Evolutionary conservation across 2,329 filamentous ascomycete species (phyloP).

Genomic region (Pseudocercospora eumusae): DNA sequence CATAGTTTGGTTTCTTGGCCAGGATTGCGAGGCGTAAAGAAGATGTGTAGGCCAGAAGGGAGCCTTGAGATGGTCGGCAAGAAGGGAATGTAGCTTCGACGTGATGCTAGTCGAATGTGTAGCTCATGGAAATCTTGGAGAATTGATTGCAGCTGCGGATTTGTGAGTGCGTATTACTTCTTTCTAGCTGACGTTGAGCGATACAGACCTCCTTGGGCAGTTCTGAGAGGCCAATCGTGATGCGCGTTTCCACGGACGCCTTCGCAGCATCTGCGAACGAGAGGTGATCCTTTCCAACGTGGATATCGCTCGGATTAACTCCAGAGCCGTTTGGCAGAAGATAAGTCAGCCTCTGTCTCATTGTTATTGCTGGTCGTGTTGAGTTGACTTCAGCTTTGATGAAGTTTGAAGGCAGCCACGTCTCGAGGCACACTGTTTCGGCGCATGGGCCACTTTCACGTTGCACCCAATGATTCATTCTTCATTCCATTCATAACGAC

Average conservation of each 20-base stretch:
- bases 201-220: slow-evolving; percentile 63
- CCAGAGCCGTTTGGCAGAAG: slow-evolving; percentile 64
- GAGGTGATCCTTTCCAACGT: slow-evolving; percentile 57
- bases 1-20: slow-evolving; percentile 52
- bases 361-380: slow-evolving; percentile 58
- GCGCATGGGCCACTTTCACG: background rate
- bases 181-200: background rate
- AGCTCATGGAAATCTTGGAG: slow-evolving; percentile 69
- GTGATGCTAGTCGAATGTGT: slow-evolving; percentile 76
- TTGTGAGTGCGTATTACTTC: slow-evolving; percentile 16
- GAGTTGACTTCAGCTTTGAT: background rate
- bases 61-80: slow-evolving; percentile 73
- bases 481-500: background rate
- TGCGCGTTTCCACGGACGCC: slow-evolving; percentile 71
- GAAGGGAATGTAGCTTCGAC: slow-evolving; percentile 58
- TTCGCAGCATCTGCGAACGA: slow-evolving; percentile 58
- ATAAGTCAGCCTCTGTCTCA: slow-evolving; percentile 79
- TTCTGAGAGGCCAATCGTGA: slow-evolving; percentile 73
- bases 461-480: background rate
- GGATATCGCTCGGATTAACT: slow-evolving; percentile 65
- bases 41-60: slow-evolving; percentile 78
- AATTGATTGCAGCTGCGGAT: slow-evolving; percentile 58
- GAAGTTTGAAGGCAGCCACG: background rate
- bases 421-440: background rate
- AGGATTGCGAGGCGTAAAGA: slow-evolving; percentile 63